These are phyloP conservation scores for Tulasnella sp. DNA, from an alignment of 768 basidiomycete species.

Conservation along the genomic window DNA sequence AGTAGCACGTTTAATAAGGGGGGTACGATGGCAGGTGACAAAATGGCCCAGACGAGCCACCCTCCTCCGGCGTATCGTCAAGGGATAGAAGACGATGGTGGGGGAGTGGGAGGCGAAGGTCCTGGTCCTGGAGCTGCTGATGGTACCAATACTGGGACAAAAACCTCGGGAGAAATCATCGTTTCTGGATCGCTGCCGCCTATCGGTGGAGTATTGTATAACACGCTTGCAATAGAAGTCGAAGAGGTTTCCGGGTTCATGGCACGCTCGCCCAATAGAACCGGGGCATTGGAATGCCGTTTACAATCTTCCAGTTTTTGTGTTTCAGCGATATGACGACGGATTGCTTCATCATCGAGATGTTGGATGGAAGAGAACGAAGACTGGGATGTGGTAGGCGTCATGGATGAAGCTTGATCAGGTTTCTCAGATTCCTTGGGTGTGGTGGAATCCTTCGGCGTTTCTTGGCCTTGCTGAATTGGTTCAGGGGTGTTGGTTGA, in stretches of 20 bases:
- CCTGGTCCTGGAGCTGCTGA: constrained; percentile 2
- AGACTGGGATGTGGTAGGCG: background rate
- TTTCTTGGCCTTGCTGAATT: too few relatives aligned
- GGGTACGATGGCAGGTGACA: constrained; percentile 2
- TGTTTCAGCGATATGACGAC: background rate
- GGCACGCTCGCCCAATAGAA: constrained; percentile 9
- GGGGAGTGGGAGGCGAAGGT: background rate
- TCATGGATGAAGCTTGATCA: background rate
- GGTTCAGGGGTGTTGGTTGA: too few relatives aligned
- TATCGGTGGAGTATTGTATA: constrained; percentile 7
- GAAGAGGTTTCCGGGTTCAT: background rate
- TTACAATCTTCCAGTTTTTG: constrained; percentile 1
- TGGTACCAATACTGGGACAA: background rate
- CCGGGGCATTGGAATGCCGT: background rate
- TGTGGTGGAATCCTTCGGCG: constrained; percentile 2
- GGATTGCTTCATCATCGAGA: constrained; percentile 2
- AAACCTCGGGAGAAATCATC: background rate
- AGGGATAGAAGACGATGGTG: background rate
- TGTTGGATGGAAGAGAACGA: background rate
- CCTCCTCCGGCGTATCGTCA: constrained; percentile 15
- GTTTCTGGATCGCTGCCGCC: constrained; percentile 5
- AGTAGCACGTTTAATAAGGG: constrained; percentile 3
- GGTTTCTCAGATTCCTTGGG: background rate
- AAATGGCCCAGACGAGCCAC: constrained; percentile 9
- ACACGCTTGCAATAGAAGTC: constrained; percentile 12